Base-by-base conservation (phyloP, 352 stramenopile genomes). In the Elongisporangium undulatum region DNA sequence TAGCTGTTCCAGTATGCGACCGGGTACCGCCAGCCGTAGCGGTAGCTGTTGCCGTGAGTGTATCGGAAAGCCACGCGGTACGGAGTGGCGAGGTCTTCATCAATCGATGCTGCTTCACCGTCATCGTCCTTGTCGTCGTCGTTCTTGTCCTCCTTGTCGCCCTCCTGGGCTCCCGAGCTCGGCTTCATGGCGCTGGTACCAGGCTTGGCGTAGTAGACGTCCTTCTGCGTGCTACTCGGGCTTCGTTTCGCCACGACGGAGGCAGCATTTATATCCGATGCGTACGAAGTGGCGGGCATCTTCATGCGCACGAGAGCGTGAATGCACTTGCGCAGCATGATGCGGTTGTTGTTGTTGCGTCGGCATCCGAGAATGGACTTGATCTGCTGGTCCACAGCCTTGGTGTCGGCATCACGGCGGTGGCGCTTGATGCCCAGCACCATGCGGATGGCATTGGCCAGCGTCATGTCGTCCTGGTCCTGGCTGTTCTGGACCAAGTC, bases 1-100 rank as follows among this genome's bases (percentile, higher is more conserved):
- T 74, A 75, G 38, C 53, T 54, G 67, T 76, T 74, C 73, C 72
- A 81, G 62, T 69, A 78, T 51, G 39, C 49, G 50, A 78, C 54
- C 20, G 73, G 71, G 61, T 74, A 79, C 61, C 71, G 68, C 68
- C 68, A 79, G 55, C 71, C 71, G 54, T 71, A 76, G 58, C 67
- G 63, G 53, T 71, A 65, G 21, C 68, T 60, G 41, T 62, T 59
- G 51, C 26, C 61, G 50, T 59, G 61, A 20, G 71, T 63, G 61
- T 71, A 75, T 34, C 51, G 62, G 56, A 77, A 82, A 34, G 26
- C 26, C 26, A 34, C 26, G 26, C 4, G n/a, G n/a, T n/a, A n/a
- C n/a, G n/a, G n/a, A n/a, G n/a, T n/a, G 26, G 8, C 26, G 26
- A 34, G 4, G 26, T 34, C 8, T 34, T 34, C 26, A 34, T 34